Evolutionary conservation across 768 basidiomycete genomes (phyloP), one percentile per base, ranked within the genome.

Genomic region (Pulveroboletus sp.): DNA sequence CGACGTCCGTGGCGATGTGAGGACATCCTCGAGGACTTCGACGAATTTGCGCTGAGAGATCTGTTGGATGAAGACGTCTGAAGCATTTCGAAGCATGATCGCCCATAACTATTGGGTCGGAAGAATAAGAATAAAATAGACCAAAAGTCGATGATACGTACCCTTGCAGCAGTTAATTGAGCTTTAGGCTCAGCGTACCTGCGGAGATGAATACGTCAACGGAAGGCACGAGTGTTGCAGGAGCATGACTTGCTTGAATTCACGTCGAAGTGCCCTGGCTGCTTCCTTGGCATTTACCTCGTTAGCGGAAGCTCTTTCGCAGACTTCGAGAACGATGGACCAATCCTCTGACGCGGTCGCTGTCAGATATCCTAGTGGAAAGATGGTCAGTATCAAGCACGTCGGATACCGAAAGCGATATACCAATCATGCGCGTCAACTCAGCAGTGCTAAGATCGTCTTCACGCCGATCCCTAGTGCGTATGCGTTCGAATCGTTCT

Each of bases 211-310:
- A 50, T 24, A 32, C 9, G 27, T 40, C 17, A 54, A 43, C 8
- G 17, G 10, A 28, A 50, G 48, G n/a, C 3, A 57, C 41, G 55
- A 54, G 54, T 59, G 28, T 8, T 0, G 43, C 24, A 27, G 10
- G 33, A 31, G 35, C 14, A 18, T 3, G 27, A 65, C 78, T 50
- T 52, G 88, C 82, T 93, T 93, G 77, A 96, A 90, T 65, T 92
- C 91, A 38, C 84, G 79, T 43, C 92, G 72, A 39, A 94, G 73
- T 1, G 92, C 89, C 46, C 83, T 82, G 6, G 86, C 82, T 0
- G 92, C 90, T 61, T 93, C 93, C 63, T 87, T 93, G 9, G 89
- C 88, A 46, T 83, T 82, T 8, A 69, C 63, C 49, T 93, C 89
- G 57, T 62, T 86, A 2, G 78, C 67, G 1, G 87, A 88, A 5